A percentile compares a stretch with the other conserved stretches of the same genome.
Conservation (phyloP, 208 protist genomes). For the Spongospora subterranea region DNA sequence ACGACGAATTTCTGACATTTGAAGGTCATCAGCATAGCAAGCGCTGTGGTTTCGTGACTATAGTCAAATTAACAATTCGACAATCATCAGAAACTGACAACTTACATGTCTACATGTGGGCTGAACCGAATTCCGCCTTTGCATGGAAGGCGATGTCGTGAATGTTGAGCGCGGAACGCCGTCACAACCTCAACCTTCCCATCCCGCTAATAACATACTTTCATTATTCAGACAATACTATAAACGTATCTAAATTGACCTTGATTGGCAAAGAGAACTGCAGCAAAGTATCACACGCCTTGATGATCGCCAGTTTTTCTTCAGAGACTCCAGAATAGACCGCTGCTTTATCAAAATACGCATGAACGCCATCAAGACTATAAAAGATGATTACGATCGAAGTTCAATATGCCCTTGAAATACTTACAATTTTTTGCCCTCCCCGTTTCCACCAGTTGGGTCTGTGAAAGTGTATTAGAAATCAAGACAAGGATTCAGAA, state of each 20-base stretch:
- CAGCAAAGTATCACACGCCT: slow-evolving; percentile 25
- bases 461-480: no score
- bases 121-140: slow-evolving; percentile 84
- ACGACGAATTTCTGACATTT: slow-evolving; percentile 82
- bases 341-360: slow-evolving; percentile 54
- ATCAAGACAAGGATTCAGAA: no score
- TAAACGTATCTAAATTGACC: neutral
- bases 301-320: slow-evolving; percentile 4
- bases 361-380: slow-evolving; percentile 25
- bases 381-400: neutral
- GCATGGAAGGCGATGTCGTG: slow-evolving; percentile 77
- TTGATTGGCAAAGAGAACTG: slow-evolving; percentile 54
- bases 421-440: slow-evolving; percentile 40
- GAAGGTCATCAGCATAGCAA: slow-evolving; percentile 84
- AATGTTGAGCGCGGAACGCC: slow-evolving; percentile 80
- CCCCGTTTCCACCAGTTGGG: no score
- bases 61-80: neutral
- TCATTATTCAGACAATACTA: neutral
- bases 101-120: slow-evolving; percentile 75
- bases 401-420: neutral
- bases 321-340: neutral
- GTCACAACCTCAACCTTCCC: slow-evolving; percentile 67
- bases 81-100: neutral
- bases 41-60: slow-evolving; percentile 75
- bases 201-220: neutral